Evolutionary conservation across 2,329 filamentous ascomycete species (phyloP).

Genomic region (Colletotrichum siamense): DNA sequence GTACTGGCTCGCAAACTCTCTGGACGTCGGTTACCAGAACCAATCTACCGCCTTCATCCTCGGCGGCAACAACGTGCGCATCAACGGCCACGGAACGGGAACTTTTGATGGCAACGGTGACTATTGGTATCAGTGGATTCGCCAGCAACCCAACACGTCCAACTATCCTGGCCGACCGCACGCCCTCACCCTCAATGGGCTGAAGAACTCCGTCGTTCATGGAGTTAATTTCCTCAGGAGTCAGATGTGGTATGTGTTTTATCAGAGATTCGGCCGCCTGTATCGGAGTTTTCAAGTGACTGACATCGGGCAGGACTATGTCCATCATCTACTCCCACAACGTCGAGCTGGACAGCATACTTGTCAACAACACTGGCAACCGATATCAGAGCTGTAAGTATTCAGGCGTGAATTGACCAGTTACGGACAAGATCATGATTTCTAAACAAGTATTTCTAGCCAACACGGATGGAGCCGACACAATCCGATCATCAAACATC

Average conservation of each 20-base stretch:
- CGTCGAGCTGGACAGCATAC: constrained; percentile 47
- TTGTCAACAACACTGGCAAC: constrained; percentile 49
- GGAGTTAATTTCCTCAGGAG: constrained; percentile 51
- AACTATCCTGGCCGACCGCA: constrained; percentile 52
- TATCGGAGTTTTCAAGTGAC: not conserved
- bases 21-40: constrained; percentile 51
- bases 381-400: constrained; percentile 22
- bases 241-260: constrained; percentile 53
- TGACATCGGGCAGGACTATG: constrained; percentile 36
- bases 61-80: constrained; percentile 49
- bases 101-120: constrained; percentile 58
- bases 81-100: constrained; percentile 49
- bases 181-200: constrained; percentile 49
- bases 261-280: not conserved
- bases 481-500: constrained; percentile 28
- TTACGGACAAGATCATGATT: not conserved
- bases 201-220: constrained; percentile 48
- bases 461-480: constrained; percentile 38
- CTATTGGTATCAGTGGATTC: constrained; percentile 53
- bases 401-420: not conserved
- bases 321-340: constrained; percentile 49
- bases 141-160: constrained; percentile 32
- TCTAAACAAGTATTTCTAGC: not conserved
- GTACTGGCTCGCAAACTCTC: constrained; percentile 50
- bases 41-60: constrained; percentile 52